Conservation (phyloP, 768 basidiomycete species). For the Lactarius evosmus region DNA sequence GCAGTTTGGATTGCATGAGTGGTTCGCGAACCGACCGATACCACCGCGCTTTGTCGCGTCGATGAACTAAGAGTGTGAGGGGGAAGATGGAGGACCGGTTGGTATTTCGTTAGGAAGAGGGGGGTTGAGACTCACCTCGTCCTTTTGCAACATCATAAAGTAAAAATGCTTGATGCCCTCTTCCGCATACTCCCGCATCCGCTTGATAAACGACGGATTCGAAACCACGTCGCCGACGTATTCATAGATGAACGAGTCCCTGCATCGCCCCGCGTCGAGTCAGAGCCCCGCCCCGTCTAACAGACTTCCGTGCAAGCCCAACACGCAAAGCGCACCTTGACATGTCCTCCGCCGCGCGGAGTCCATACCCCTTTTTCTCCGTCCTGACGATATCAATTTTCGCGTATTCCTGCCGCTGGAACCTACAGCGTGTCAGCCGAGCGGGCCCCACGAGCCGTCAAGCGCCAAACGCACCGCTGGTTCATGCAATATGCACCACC, state of each 20-base stretch:
- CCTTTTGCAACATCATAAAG: conserved; percentile 99
- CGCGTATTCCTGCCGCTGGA: conserved; percentile 83
- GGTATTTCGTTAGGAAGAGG: background rate
- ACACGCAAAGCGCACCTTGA: conserved; percentile 48
- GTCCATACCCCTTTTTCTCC: conserved; percentile 93
- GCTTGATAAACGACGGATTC: conserved; percentile 80
- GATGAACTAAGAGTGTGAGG: conserved; percentile 66
- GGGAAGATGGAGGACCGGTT: background rate
- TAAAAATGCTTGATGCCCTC: conserved; percentile 97
- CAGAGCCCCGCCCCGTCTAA: background rate
- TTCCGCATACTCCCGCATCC: conserved; percentile 90
- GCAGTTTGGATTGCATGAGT: conserved; percentile 96
- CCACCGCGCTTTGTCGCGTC: conserved; percentile 97
- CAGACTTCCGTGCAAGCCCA: background rate
- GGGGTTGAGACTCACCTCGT: conserved; percentile 61
- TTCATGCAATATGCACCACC: conserved; percentile 83
- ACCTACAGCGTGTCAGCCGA: conserved; percentile 46
- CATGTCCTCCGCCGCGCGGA: conserved; percentile 71
- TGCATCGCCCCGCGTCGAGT: conserved; percentile 39
- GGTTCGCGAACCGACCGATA: conserved; percentile 96
- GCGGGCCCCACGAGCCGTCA: conserved; percentile 13
- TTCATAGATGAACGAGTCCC: conserved; percentile 93
- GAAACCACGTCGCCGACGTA: conserved; percentile 97
- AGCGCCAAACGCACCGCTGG: conserved; percentile 86
- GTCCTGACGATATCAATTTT: conserved; percentile 87